Percentiles rank a stretch among this genome's conserved stretches.
These are phyloP conservation scores for Botrytis fragariae DNA, from an alignment of 2,329 filamentous ascomycete species.

Conservation along the genomic window DNA sequence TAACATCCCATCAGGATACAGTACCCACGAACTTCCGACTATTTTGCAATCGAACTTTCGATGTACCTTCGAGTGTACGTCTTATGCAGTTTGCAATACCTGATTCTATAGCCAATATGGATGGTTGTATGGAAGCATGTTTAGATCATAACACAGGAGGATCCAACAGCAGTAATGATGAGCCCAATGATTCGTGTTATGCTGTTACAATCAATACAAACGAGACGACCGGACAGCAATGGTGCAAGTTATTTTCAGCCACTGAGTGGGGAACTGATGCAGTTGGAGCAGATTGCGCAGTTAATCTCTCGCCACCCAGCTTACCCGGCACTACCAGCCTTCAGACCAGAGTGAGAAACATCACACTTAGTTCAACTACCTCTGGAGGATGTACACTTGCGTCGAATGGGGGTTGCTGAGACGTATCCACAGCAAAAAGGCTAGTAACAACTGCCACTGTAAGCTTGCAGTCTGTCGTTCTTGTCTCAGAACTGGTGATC, in stretches of 20 bases:
- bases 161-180: no score
- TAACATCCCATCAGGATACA: neutral
- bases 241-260: neutral
- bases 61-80: neutral
- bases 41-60: constrained; percentile 9
- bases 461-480: neutral
- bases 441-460: neutral
- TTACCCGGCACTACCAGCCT: neutral
- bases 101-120: neutral
- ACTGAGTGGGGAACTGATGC: neutral
- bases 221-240: neutral
- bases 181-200: neutral
- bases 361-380: neutral
- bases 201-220: neutral
- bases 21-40: neutral
- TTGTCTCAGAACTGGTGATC: neutral
- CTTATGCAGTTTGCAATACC: neutral
- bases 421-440: neutral
- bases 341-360: neutral
- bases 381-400: no score
- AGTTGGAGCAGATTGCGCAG: neutral
- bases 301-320: neutral
- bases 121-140: neutral
- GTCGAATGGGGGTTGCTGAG: neutral
- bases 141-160: neutral